Percentiles rank a stretch among this genome's conserved stretches.
These are phyloP conservation scores for Pichia paraexigua DNA, from an alignment of 805 yeast genomes.

Conservation along the genomic window DNA sequence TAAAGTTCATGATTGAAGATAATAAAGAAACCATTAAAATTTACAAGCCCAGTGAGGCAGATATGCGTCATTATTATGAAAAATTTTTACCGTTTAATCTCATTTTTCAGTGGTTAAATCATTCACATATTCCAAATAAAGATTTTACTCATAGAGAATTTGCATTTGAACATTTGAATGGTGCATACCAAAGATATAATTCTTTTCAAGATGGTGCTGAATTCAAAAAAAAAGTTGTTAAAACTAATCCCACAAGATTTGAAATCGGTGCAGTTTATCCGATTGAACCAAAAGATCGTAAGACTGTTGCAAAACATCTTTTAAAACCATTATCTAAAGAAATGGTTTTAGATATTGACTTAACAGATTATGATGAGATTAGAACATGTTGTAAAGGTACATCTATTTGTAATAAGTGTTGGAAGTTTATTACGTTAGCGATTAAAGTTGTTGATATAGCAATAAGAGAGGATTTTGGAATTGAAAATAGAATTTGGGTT, in stretches of 20 bases:
- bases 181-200: slow-evolving; percentile 85
- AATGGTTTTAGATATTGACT: slow-evolving; percentile 91
- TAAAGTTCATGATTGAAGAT: not conserved
- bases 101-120: slow-evolving; percentile 85
- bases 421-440: slow-evolving; percentile 88
- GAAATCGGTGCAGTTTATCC: slow-evolving; percentile 92
- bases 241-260: slow-evolving; percentile 78
- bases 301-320: slow-evolving; percentile 62
- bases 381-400: slow-evolving; percentile 92
- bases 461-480: slow-evolving; percentile 82
- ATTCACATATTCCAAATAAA: slow-evolving; percentile 62
- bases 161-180: slow-evolving; percentile 83
- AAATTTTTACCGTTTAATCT: slow-evolving; percentile 67
- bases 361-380: slow-evolving; percentile 90
- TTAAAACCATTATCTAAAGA: slow-evolving; percentile 82
- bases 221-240: slow-evolving; percentile 68
- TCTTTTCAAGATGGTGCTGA: slow-evolving; percentile 62
- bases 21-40: not conserved
- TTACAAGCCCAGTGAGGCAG: slow-evolving; percentile 21
- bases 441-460: slow-evolving; percentile 65
- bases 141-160: slow-evolving; percentile 88
- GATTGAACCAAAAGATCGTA: slow-evolving; percentile 80
- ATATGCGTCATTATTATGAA: slow-evolving; percentile 66
- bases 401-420: slow-evolving; percentile 78
- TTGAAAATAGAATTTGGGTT: slow-evolving; percentile 82